Conservation (phyloP, 1,139 yeast genomes). For the Geotrichum fermentans region DNA sequence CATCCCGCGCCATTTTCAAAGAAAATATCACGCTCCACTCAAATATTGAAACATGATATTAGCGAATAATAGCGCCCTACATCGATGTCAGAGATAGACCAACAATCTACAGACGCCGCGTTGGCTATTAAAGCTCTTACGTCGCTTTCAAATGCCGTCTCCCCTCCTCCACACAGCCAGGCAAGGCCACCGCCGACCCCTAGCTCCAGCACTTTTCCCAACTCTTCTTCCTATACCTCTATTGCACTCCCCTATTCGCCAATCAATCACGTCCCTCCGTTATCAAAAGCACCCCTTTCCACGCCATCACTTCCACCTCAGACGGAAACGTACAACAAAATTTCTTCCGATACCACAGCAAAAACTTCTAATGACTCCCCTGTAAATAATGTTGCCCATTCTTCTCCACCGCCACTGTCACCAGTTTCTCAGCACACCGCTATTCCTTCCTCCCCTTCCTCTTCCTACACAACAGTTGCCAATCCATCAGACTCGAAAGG, state of each 20-base stretch:
- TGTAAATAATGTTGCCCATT: constrained; percentile 4
- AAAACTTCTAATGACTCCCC: constrained; percentile 1
- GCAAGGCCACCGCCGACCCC: constrained; percentile 10
- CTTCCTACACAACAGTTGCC: background rate
- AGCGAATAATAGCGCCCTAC: constrained; percentile 6
- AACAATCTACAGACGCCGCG: constrained; percentile 16
- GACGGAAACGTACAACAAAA: background rate
- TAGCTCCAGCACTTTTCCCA: background rate
- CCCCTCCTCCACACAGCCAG: constrained; percentile 8
- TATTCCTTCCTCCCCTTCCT: background rate
- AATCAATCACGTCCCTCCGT: constrained; percentile 1
- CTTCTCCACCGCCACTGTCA: constrained; percentile 3
- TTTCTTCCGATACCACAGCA: background rate
- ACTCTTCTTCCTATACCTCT: background rate
- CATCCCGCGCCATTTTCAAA: constrained; percentile 8
- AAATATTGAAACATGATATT: constrained; percentile 13
- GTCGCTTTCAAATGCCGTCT: constrained; percentile 12
- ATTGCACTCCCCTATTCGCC: no score
- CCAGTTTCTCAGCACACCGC: background rate
- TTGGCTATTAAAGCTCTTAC: constrained; percentile 16
- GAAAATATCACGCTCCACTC: constrained; percentile 1
- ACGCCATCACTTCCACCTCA: background rate
- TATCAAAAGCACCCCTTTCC: background rate
- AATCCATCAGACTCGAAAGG: background rate
- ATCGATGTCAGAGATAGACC: constrained; percentile 22